Evolutionary conservation across 306 rosid genomes (phyloP).

Genomic region (Vicia villosa): DNA sequence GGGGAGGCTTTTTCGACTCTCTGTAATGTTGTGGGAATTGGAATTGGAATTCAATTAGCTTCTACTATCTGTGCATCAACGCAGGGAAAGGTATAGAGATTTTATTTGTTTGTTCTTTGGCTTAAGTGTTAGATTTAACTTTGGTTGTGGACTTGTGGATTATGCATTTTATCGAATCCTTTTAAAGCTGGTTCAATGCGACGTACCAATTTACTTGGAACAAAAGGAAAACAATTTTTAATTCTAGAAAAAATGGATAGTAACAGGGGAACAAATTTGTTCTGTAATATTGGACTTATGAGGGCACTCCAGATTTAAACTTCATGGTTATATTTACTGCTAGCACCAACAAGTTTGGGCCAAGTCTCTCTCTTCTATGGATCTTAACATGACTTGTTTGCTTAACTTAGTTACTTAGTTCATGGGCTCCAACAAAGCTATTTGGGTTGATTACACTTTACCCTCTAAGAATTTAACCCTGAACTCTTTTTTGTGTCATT

Average conservation of each 20-base stretch:
- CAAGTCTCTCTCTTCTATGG: not conserved
- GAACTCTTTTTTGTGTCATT: not conserved
- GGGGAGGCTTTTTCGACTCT: slow-evolving; percentile 99
- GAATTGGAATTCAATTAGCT: slow-evolving; percentile 91
- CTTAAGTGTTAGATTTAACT: slow-evolving; percentile 14
- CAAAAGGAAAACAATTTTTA: not conserved
- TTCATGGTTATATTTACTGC: not conserved
- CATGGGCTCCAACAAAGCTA: not conserved
- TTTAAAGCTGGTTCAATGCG: not conserved
- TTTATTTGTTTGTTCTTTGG: slow-evolving; percentile 22
- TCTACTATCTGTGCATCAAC: slow-evolving; percentile 85
- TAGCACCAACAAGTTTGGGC: slow-evolving; percentile 2
- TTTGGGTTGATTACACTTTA: not conserved
- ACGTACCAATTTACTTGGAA: not conserved
- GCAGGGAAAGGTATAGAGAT: slow-evolving; percentile 82
- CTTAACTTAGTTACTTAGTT: not conserved
- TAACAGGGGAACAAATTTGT: not conserved
- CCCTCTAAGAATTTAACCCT: not conserved
- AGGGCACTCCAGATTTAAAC: not conserved
- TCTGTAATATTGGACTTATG: slow-evolving; percentile 6
- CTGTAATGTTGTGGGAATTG: slow-evolving; percentile 87
- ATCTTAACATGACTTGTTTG: slow-evolving; percentile 6
- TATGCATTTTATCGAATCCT: not conserved
- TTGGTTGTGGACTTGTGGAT: slow-evolving; percentile 7
- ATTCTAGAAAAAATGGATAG: slow-evolving; percentile 18